phyloP scores from a whole-genome alignment of 805 yeast genomes.

The Scheffersomyces ergatensis region DNA sequence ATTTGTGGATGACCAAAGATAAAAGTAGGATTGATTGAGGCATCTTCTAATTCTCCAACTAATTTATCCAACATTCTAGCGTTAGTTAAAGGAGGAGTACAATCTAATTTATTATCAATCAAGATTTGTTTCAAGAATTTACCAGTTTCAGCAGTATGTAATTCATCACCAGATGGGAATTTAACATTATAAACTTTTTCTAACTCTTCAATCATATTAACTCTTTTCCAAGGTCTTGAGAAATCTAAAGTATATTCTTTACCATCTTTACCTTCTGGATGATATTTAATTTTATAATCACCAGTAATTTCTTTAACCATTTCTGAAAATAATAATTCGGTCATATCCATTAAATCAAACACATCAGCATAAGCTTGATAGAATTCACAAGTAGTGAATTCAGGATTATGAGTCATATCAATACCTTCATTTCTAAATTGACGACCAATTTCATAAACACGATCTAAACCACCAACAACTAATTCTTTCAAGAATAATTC shows the following conservation, averaged over 20 bases:
- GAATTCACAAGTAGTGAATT: slow-evolving; percentile 98
- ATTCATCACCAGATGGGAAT: slow-evolving; percentile 94
- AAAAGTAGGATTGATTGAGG: slow-evolving; percentile 94
- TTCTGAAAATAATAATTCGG: slow-evolving; percentile 90
- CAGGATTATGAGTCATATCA: slow-evolving; percentile 98
- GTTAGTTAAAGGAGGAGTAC: slow-evolving; percentile 91
- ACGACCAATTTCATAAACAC: slow-evolving; percentile 98
- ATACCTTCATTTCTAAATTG: slow-evolving; percentile 99
- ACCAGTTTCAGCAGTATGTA: slow-evolving; percentile 93
- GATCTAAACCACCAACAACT: slow-evolving; percentile 97
- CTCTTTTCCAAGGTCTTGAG: slow-evolving; percentile 97
- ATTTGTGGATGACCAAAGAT: slow-evolving; percentile 98
- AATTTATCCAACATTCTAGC: slow-evolving; percentile 98
- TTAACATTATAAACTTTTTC: slow-evolving; percentile 82
- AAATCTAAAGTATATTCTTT: slow-evolving; percentile 79
- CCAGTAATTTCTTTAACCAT: slow-evolving; percentile 97
- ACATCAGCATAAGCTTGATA: slow-evolving; percentile 98
- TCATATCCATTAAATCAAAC: slow-evolving; percentile 91
- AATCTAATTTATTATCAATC: slow-evolving; percentile 77
- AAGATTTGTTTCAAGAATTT: slow-evolving; percentile 80
- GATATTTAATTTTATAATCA: slow-evolving; percentile 78
- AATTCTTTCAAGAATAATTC: slow-evolving; percentile 94
- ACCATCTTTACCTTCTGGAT: slow-evolving; percentile 91
- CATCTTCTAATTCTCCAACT: slow-evolving; percentile 94
- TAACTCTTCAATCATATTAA: slow-evolving; percentile 94